Evolutionary conservation across 2,329 filamentous ascomycete genomes (phyloP), one percentile per base, ranked within the genome.

Genomic region (Ramularia collo-cygni): DNA sequence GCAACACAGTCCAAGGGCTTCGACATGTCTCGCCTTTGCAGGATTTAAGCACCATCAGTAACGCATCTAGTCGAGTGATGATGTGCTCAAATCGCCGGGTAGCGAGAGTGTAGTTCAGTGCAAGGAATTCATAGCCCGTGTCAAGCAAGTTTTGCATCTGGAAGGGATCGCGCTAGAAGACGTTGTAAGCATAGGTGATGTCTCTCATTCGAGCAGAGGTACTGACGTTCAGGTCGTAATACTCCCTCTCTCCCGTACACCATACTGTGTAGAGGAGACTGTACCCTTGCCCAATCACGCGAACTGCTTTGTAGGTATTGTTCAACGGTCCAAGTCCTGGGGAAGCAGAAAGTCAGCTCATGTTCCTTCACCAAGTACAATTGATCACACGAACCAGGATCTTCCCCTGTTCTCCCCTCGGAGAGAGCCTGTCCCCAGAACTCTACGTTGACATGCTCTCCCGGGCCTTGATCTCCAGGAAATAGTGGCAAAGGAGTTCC

Each of bases 191-290:
- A n/a, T n/a, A n/a, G n/a, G n/a, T n/a, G n/a, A n/a, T n/a, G n/a
- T n/a, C n/a, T n/a, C n/a, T n/a, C n/a, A 24, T 24, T 24, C 21
- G 10, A 24, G 6, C 21, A 24, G 6, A 24, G 10, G 10, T 6
- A 8, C 3, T n/a, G n/a, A 32, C 76, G 52, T 66, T 72, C 28
- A 81, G 52, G 46, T 83, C 70, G 53, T 81, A 83, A 4, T 80
- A 67, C 55, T 83, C 77, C 39, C 75, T 72, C 52, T 81, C 77
- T 36, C 76, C 76, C 8, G 63, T 79, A 53, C 80, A 83, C 77
- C 78, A 83, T 0, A 81, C 76, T 0, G 75, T 70, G 50, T 83
- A 83, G 47, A 76, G 77, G 6, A 82, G 55, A 49, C 71, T 74
- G 51, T 81, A 81, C 4, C 63, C 59, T 2, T 69, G 55, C 1